Evolutionary conservation across 768 basidiomycete species (phyloP).

Genomic region (Pisolithus sp.): DNA sequence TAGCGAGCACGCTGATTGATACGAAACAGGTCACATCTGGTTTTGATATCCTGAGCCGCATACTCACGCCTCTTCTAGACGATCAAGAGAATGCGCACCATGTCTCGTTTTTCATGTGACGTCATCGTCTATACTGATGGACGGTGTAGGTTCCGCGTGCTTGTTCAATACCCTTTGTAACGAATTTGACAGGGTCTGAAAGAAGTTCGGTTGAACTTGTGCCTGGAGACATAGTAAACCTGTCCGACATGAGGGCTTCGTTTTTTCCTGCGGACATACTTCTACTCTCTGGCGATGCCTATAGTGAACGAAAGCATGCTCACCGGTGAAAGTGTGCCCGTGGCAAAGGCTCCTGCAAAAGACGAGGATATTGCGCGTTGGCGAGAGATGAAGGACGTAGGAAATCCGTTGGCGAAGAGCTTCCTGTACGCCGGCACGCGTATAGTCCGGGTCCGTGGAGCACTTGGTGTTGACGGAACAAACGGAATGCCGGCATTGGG

Average conservation of each 20-base stretch:
- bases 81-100: slow-evolving; percentile 88
- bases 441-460: slow-evolving; percentile 77
- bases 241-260: slow-evolving; percentile 68
- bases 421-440: slow-evolving; percentile 90
- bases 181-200: slow-evolving; percentile 48
- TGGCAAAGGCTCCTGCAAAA: slow-evolving; percentile 82
- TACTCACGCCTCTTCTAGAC: slow-evolving; percentile 46
- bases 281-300: slow-evolving; percentile 89
- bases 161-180: slow-evolving; percentile 2
- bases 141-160: slow-evolving; percentile 47
- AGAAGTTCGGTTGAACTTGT: slow-evolving; percentile 75
- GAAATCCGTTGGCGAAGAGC: slow-evolving; percentile 63
- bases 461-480: slow-evolving; percentile 45
- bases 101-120: slow-evolving; percentile 85
- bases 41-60: background rate
- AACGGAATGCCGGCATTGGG: slow-evolving; percentile 63
- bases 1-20: slow-evolving; percentile 81
- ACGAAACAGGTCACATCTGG: slow-evolving; percentile 69
- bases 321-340: slow-evolving; percentile 96
- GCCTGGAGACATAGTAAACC: slow-evolving; percentile 87
- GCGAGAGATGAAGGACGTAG: slow-evolving; percentile 56
- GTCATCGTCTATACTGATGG: slow-evolving; percentile 66
- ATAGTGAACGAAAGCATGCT: slow-evolving; percentile 99
- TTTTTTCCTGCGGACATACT: slow-evolving; percentile 87
- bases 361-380: slow-evolving; percentile 70